Evolutionary conservation across 164 flowering plant species (phyloP).

Genomic region (Houttuynia cordata): DNA sequence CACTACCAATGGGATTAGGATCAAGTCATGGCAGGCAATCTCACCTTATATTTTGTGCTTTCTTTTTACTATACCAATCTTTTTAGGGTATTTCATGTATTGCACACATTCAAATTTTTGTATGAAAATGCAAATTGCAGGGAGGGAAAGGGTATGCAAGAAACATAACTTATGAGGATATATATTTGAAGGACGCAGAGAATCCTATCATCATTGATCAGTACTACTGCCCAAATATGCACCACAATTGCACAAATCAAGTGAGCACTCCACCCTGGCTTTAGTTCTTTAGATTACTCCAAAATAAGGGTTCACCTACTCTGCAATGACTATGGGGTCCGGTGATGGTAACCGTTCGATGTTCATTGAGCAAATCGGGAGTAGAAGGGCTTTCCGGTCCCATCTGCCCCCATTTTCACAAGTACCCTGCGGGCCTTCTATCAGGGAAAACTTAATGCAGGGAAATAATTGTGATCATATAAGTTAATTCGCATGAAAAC

Average conservation of each 20-base stretch:
- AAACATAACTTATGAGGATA: not conserved
- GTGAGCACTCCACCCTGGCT: not conserved
- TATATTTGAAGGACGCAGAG: not conserved
- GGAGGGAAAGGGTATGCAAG: not conserved
- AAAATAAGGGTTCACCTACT: no score
- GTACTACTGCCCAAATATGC: not conserved
- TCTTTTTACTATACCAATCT: not conserved
- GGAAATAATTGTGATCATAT: no score
- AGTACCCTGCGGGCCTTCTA: no score
- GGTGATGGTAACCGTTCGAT: no score
- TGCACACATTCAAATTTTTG: not conserved
- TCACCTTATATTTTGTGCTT: not conserved
- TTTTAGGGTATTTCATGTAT: not conserved
- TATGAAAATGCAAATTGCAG: not conserved
- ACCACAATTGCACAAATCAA: not conserved
- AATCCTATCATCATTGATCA: not conserved
- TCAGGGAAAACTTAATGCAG: no score
- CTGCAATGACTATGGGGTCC: no score
- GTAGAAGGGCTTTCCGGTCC: no score
- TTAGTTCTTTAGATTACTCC: no score
- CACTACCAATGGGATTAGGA: not conserved
- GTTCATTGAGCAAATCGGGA: no score
- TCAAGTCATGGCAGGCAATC: slow-evolving; percentile 1
- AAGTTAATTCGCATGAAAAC: no score
- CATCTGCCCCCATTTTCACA: no score